Evolutionary conservation across 2,329 filamentous ascomycete species (phyloP), one percentile per base, ranked within the genome.

Genomic region (Amylocarpus encephaloides): DNA sequence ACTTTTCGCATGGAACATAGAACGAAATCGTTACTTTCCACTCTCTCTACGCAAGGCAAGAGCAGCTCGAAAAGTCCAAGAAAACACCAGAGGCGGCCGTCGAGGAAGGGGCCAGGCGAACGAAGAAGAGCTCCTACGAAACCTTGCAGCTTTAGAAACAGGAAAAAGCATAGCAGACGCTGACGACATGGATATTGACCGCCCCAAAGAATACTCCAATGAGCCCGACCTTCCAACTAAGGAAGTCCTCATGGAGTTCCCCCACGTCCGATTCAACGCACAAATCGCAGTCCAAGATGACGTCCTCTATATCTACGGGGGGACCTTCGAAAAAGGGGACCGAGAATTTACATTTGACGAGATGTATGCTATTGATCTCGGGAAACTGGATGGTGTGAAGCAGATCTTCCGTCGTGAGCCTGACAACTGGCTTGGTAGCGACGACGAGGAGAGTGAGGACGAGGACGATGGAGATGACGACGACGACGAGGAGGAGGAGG

Each of bases 271-370:
- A 46, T 98, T 98, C 72, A 97, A 97, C 60, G 85, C 90, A 1
- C 87, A 93, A 59, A 72, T 97, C 35, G 82, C 92, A 0, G 88
- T 97, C 0, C 91, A 97, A 68, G 88, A 91, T 58, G 93, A 98
- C 66, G 82, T 88, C 7, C 76, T 97, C 1, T 98, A 92, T 70
- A 88, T 97, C 48, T 97, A 94, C 63, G 91, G 93, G 29, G 93
- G 93, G 15, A 98, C 92, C 0, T 96, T 86, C 62, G 93, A 98
- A 66, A 93, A 95, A 66, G 92, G 88, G 15, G 93, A 98, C 62
- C 80, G 88, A 18, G 93, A 98, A 68, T 95, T 87, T 63, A 97
- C 91, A 0, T 95, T 97, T 68, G 91, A 96, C 60, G 93, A 98
- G 62, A 75, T 98, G 68, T 94, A 94, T 70, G 85, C 89, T 2